Base-by-base conservation (phyloP, 345 rosid genomes). In the Brassica juncea region DNA sequence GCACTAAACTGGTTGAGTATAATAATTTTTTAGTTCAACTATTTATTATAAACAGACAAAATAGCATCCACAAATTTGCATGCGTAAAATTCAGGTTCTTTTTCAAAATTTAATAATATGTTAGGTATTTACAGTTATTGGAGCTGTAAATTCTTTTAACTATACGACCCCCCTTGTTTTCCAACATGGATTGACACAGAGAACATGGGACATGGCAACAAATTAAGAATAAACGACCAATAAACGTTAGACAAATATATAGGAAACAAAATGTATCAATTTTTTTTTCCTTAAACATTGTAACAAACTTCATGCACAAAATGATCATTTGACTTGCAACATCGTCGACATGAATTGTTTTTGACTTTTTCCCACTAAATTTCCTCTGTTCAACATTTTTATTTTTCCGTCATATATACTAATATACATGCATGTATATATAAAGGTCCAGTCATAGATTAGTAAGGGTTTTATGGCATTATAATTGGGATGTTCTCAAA, bases 171-270 rank as follows among this genome's bases (percentile, higher is more conserved):
- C 19, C 57, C n/a, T 75, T 28, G 58, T 55, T 52, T n/a, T 74
- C 65, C 57, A 66, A 52, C 66, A 55, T 75, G 21, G 27, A 66
- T 19, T 63, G n/a, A 3, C 32, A 62, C 47, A 31, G 47, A 32
- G 16, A 31, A 19, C 19, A 19, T 19, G 19, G 19, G 19, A 49
- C 19, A 55, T 32, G 19, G 35, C 15, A 32, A 52, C 32, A 65
- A 60, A 37, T 5, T 14, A 72, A 25, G 23, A 60, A 25, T 60
- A 39, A 57, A n/a, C 3, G 37, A 74, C 65, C 64, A 74, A 64
- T 64, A 47, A 63, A 54, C 63, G 55, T 49, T 32, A 74, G 23
- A 74, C 64, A 66, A 19, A 74, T 74, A 42, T 57, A 39, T 39
- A 72, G 27, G 42, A 59, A 47, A 62, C 12, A 0, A 16, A 49